These are phyloP conservation scores for Stropharia rugosoannulata DNA, from an alignment of 768 basidiomycete species.

Conservation along the genomic window DNA sequence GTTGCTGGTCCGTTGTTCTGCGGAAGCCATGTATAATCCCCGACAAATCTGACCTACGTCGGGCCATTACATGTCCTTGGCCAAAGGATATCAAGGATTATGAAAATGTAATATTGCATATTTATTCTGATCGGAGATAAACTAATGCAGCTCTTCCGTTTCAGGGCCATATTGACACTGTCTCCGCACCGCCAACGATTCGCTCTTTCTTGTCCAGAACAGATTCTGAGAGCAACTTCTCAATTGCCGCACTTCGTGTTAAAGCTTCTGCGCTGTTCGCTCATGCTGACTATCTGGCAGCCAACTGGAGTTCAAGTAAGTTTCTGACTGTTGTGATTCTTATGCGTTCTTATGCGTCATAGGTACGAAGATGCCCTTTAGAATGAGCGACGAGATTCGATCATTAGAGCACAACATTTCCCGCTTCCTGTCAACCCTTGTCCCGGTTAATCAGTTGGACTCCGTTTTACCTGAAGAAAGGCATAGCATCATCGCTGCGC, in stretches of 20 bases:
- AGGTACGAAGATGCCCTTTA: slow-evolving; percentile 45
- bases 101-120: slow-evolving; percentile 49
- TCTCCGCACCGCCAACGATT: slow-evolving; percentile 56
- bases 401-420: slow-evolving; percentile 62
- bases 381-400: slow-evolving; percentile 58
- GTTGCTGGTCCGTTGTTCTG: slow-evolving; percentile 77
- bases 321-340: not conserved
- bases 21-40: slow-evolving; percentile 66
- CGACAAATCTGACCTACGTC: slow-evolving; percentile 55
- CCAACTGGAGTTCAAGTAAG: slow-evolving; percentile 62
- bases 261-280: slow-evolving; percentile 80
- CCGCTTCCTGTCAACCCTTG: slow-evolving; percentile 61
- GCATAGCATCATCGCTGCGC: slow-evolving; percentile 54
- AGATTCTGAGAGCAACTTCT: slow-evolving; percentile 56
- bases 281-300: slow-evolving; percentile 59
- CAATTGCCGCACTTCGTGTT: slow-evolving; percentile 61
- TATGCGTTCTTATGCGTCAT: slow-evolving; percentile 10
- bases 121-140: slow-evolving; percentile 6
- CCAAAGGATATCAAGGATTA: slow-evolving; percentile 74
- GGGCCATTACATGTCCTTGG: slow-evolving; percentile 74
- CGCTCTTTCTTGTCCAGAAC: slow-evolving; percentile 63
- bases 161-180: slow-evolving; percentile 59
- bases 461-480: slow-evolving; percentile 55
- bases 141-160: slow-evolving; percentile 7
- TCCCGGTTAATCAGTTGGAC: slow-evolving; percentile 65